Evolutionary conservation across 1,284 basidiomycete species (phyloP), one percentile per base, ranked within the genome.

Genomic region (Heimioporus retisporus): DNA sequence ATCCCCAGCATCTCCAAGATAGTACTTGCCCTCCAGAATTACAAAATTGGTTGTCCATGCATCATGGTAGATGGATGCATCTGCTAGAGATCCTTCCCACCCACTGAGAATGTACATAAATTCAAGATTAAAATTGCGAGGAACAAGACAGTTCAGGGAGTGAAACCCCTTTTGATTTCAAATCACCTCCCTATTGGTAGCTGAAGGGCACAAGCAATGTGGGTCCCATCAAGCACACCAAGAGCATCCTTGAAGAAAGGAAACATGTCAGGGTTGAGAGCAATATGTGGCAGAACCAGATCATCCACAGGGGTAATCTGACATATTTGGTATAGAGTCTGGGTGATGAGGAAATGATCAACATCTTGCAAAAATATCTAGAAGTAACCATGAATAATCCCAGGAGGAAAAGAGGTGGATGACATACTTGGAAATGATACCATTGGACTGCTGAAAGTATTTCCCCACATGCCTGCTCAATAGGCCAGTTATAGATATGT

Each of bases 231-330:
- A 0, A 70, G 58, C 2, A 48, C 40, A 2, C 69, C 44, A 14
- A 68, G 63, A 2, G 50, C 40, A 43, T 69, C 64, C 23, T 65
- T 61, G 55, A 69, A 69, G 15, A n/a, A 61, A 2, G 19, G 61
- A 43, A 35, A 35, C 35, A 35, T 35, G 35, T 35, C 35, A 35
- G 35, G 35, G 10, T 35, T 7, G 8, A 35, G 35, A 35, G 35
- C 8, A 7, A 35, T 35, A 35, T 6, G 6, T 2, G 6, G 10
- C 10, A 10, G 35, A 35, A 35, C 10, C 10, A 10, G 35, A 35
- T 10, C 35, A 35, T 10, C 35, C 10, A 10, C 35, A 35, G 35
- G 35, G 35, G 35, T 10, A 35, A 35, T 35, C 6, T 35, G 35
- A 35, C 10, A 10, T 35, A 35, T 35, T 35, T 35, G 10, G 35